phyloP scores from a whole-genome alignment of 805 yeast species.

The Saturnispora saitoi region DNA sequence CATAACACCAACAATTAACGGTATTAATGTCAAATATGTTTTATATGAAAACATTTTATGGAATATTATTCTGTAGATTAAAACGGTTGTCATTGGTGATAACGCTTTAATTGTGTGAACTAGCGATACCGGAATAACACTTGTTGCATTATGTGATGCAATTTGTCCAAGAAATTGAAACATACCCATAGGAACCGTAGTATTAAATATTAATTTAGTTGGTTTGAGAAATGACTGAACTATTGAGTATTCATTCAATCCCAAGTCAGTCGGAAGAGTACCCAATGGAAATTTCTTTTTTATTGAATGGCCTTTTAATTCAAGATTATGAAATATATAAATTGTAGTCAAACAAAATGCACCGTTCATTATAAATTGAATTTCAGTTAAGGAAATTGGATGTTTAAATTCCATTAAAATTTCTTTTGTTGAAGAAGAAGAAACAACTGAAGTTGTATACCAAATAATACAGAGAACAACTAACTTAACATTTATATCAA shows the following conservation, averaged over 20 bases:
- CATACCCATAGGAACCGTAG: conserved; percentile 88
- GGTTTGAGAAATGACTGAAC: conserved; percentile 43
- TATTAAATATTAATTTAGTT: conserved; percentile 39
- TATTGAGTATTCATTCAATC: conserved; percentile 23
- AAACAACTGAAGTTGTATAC: conserved; percentile 75
- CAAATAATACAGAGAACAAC: conserved; percentile 54
- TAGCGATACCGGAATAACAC: conserved; percentile 84
- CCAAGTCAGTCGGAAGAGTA: conserved; percentile 36
- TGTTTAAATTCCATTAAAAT: conserved; percentile 61
- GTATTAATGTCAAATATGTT: conserved; percentile 73
- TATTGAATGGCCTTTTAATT: conserved; percentile 12
- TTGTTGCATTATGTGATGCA: conserved; percentile 85
- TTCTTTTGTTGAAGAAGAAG: conserved; percentile 73
- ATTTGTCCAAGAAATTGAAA: conserved; percentile 92
- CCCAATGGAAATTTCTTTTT: conserved; percentile 37
- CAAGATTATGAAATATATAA: conserved; percentile 13
- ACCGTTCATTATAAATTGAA: conserved; percentile 74
- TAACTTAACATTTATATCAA: conserved; percentile 23
- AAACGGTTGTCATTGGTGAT: conserved; percentile 82
- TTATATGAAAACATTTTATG: conserved; percentile 45
- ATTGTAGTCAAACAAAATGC: conserved; percentile 40
- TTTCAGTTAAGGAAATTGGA: conserved; percentile 85
- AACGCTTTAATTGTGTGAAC: conserved; percentile 92
- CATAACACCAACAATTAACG: conserved; percentile 80
- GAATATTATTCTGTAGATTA: conserved; percentile 60